Base-by-base conservation (phyloP, 805 yeast genomes). In the Metschnikowia similis region DNA sequence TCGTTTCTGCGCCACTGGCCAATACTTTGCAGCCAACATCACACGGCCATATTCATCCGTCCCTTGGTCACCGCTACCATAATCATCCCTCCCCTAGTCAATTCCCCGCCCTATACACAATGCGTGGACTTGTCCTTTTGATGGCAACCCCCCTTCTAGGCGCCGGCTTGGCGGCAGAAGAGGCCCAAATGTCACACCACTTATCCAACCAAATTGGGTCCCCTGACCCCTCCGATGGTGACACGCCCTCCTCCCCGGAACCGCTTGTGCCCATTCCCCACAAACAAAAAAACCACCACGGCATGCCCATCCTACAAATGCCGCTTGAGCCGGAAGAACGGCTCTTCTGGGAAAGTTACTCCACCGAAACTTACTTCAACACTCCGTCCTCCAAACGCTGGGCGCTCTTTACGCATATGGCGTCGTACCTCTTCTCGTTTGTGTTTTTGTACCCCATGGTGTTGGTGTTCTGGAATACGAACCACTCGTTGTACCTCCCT, bases 311-410 rank as follows among this genome's bases (percentile, higher is more conserved):
- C 39, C 72, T 90, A 41, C 70, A 82, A 28, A 85, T 87, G 1
- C 61, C 80, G 16, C 74, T 91, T 44, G 75, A 83, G 14, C 85
- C 91, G 0, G 86, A 82, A 41, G 96, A 90, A 65, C 71, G 82
- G 48, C 63, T 75, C 28, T 91, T 78, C 66, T 91, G 97, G 97
- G 83, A 82, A 44, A 63, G 67, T 27, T 91, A 90, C 67, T 82
- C 87, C 61, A 82, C 95, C 11, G 85, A 92, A 1, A 83, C 89
- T 3, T 90, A 77, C 64, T 82, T 88, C 68, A 82, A 80, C 7
- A 61, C 79, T 10, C 76, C 75, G 0, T 57, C 77, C 2, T 75
- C 81, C 3, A 75, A 76, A 55, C 77, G 81, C 49, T 51, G 72
- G 11, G 76, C 83, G 1, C 68, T 90, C 29, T 72, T 73, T 54